Evolutionary conservation across 1,139 yeast species (phyloP).

Genomic region (Sugiyamaella paludigena): DNA sequence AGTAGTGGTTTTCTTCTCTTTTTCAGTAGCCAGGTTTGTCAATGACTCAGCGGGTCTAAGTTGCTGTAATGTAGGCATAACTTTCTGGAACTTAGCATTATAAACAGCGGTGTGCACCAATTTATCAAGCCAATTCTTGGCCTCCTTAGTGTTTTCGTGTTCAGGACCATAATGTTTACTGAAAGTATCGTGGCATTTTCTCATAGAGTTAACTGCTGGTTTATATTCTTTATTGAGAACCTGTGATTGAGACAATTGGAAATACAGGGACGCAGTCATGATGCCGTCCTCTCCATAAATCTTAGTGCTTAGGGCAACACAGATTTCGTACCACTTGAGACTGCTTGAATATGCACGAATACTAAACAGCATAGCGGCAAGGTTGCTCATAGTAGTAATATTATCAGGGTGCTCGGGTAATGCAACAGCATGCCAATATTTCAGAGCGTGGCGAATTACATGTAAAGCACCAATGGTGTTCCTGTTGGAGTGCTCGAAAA

Average conservation of each 20-base stretch:
- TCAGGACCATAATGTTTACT: constrained; percentile 58
- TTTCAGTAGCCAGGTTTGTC: neutral
- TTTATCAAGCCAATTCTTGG: constrained; percentile 59
- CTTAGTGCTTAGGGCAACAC: constrained; percentile 47
- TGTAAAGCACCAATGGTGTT: constrained; percentile 62
- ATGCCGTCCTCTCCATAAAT: constrained; percentile 59
- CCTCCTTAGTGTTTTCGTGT: constrained; percentile 60
- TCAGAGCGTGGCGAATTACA: constrained; percentile 59
- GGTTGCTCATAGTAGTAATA: constrained; percentile 61
- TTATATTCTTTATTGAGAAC: constrained; percentile 53
- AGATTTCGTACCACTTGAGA: constrained; percentile 48
- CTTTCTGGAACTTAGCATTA: constrained; percentile 25
- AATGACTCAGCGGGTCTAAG: neutral
- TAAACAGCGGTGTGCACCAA: constrained; percentile 39
- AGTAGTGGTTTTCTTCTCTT: neutral
- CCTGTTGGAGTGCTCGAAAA: constrained; percentile 61
- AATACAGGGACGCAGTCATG: constrained; percentile 57
- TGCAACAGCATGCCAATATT: constrained; percentile 53
- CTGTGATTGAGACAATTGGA: constrained; percentile 65
- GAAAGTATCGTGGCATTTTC: constrained; percentile 54
- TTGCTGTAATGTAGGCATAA: constrained; percentile 12
- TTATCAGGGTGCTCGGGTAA: constrained; percentile 66
- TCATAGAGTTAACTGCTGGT: constrained; percentile 55
- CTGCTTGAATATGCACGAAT: constrained; percentile 49
- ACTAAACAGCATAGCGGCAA: constrained; percentile 60